Conservation (phyloP, 257 asterid genomes). For the Penstemon davidsonii region DNA sequence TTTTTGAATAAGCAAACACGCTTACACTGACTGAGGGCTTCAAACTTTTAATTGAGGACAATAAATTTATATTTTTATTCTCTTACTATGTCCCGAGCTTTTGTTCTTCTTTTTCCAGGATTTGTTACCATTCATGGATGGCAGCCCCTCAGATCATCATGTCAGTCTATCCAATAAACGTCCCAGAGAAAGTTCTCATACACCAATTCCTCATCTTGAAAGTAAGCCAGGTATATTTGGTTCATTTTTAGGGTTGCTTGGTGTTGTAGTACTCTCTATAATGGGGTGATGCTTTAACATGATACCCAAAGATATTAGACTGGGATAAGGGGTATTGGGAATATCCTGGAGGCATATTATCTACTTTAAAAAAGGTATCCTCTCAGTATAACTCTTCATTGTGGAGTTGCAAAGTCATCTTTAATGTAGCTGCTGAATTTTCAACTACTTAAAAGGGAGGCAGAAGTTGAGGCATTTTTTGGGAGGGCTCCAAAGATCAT, state of each 20-base stretch:
- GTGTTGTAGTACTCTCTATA: not conserved
- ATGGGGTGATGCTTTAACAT: constrained; percentile 8
- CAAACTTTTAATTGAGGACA: constrained; percentile 1
- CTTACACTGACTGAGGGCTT: constrained; percentile 14
- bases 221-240: constrained; percentile 32
- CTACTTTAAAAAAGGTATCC: not conserved
- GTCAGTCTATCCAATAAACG: constrained; percentile 74
- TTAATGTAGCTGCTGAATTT: not conserved
- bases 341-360: constrained; percentile 17
- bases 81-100: constrained; percentile 21
- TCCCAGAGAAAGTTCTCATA: constrained; percentile 69
- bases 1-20: constrained; percentile 1
- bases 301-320: constrained; percentile 6
- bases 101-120: constrained; percentile 54
- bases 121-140: constrained; percentile 84
- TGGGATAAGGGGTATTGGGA: not conserved
- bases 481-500: not conserved
- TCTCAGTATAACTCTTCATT: not conserved
- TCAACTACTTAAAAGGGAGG: not conserved
- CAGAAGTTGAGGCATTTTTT: not conserved
- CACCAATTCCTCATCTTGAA: constrained; percentile 41
- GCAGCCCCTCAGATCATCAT: constrained; percentile 82
- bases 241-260: constrained; percentile 16
- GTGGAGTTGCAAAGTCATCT: not conserved
- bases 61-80: not conserved